Percentiles rank a stretch among this genome's conserved stretches.
Evolutionary conservation across 768 basidiomycete genomes (phyloP).

Genomic region (Erythrobasidium yunnanense): DNA sequence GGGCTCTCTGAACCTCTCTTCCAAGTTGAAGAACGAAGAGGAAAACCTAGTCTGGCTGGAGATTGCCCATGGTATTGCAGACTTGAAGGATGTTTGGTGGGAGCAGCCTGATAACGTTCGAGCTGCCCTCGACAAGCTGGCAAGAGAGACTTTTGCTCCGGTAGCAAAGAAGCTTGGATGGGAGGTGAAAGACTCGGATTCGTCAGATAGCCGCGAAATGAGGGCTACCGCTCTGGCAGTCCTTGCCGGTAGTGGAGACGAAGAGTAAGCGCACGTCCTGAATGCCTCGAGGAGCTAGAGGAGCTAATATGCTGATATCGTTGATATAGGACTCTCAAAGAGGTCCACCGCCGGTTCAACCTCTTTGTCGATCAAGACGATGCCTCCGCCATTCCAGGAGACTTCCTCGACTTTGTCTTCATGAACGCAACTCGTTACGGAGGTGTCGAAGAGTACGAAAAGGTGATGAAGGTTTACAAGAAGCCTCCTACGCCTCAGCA

Average conservation of each 20-base stretch:
- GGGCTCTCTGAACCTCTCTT: slow-evolving; percentile 61
- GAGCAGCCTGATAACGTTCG: slow-evolving; percentile 53
- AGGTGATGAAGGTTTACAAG: slow-evolving; percentile 51
- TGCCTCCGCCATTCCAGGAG: slow-evolving; percentile 65
- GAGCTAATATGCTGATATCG: slow-evolving; percentile 42
- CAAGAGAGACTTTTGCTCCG: slow-evolving; percentile 52
- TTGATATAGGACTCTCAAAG: slow-evolving; percentile 58
- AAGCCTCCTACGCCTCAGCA: slow-evolving; percentile 64
- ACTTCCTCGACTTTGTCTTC: slow-evolving; percentile 49
- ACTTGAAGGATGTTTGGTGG: slow-evolving; percentile 54
- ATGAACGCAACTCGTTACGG: slow-evolving; percentile 61
- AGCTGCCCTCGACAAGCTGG: slow-evolving; percentile 44
- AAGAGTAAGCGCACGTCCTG: slow-evolving; percentile 23
- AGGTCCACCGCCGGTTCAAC: slow-evolving; percentile 60
- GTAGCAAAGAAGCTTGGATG: slow-evolving; percentile 69
- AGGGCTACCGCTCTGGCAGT: slow-evolving; percentile 61
- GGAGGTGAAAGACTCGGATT: slow-evolving; percentile 57
- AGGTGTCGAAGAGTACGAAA: slow-evolving; percentile 62
- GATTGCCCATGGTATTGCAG: slow-evolving; percentile 26
- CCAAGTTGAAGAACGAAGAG: slow-evolving; percentile 59
- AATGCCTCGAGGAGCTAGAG: background rate
- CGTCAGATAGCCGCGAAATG: slow-evolving; percentile 57
- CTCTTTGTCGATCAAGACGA: slow-evolving; percentile 61
- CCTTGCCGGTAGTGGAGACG: slow-evolving; percentile 46
- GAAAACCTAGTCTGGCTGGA: slow-evolving; percentile 52